These are phyloP conservation scores for Backusella circina DNA, from an alignment of 192 early-diverging fungal species.

Conservation along the genomic window DNA sequence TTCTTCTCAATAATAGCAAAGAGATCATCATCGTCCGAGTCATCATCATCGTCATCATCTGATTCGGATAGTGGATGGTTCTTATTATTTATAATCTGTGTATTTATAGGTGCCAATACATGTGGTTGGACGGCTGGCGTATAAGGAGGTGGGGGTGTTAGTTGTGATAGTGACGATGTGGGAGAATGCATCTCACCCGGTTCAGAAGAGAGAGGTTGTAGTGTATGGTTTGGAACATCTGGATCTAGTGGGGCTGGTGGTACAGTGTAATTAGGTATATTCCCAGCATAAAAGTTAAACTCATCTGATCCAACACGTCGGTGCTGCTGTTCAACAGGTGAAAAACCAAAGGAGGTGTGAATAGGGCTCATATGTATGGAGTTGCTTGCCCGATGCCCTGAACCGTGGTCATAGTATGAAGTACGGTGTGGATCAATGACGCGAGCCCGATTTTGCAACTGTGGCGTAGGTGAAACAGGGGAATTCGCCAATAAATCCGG, in stretches of 20 bases:
- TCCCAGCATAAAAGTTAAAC: background rate
- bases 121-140: background rate
- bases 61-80: background rate
- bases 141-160: background rate
- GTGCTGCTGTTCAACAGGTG: background rate
- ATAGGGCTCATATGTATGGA: background rate
- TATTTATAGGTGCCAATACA: background rate
- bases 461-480: background rate
- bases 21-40: slow-evolving; percentile 7
- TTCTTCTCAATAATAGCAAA: slow-evolving; percentile 11
- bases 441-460: background rate
- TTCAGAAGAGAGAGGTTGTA: background rate
- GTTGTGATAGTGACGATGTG: background rate
- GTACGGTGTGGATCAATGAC: background rate
- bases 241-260: background rate
- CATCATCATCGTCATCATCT: slow-evolving; percentile 7
- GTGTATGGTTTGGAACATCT: slow-evolving; percentile 3
- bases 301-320: slow-evolving; percentile 9
- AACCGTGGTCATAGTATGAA: slow-evolving; percentile 5
- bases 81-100: no score
- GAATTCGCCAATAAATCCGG: slow-evolving; percentile 15
- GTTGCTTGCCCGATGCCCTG: background rate
- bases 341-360: background rate
- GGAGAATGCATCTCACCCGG: background rate
- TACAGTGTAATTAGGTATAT: background rate